Conservation (phyloP, 2,329 filamentous ascomycete species). For the Nemania abortiva region DNA sequence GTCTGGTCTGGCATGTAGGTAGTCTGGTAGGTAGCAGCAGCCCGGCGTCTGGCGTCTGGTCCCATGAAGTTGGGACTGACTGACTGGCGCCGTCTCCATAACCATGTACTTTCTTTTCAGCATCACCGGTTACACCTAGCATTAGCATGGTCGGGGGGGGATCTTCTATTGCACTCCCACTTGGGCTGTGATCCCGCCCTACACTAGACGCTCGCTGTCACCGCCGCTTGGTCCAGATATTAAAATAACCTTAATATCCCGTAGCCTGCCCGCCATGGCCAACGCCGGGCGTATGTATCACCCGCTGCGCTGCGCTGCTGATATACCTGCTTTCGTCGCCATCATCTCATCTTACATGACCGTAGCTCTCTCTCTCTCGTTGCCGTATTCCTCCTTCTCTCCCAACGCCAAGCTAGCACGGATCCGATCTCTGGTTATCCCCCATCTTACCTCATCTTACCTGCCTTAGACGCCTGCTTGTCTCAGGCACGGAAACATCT, state of each 20-base stretch:
- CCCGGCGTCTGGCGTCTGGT: too few relatives aligned
- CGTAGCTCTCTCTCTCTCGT: conserved; percentile 16
- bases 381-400: conserved; percentile 31
- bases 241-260: conserved; percentile 53
- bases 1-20: too few relatives aligned
- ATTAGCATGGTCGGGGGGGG: conserved; percentile 49
- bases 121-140: conserved; percentile 52
- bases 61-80: conserved; percentile 47
- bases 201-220: conserved; percentile 46
- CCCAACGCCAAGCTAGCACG: conserved; percentile 44
- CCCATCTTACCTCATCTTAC: conserved; percentile 46
- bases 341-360: conserved; percentile 37
- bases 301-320: conserved; percentile 29
- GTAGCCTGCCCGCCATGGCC: conserved; percentile 47
- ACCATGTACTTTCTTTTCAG: conserved; percentile 48
- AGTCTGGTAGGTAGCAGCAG: too few relatives aligned
- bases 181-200: conserved; percentile 49
- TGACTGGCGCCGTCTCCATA: conserved; percentile 47
- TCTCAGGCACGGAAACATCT: conserved; percentile 30
- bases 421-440: conserved; percentile 40
- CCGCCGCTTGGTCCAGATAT: conserved; percentile 51
- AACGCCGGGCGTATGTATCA: conserved; percentile 20
- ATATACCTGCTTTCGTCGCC: conserved; percentile 38
- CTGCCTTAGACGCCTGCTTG: conserved; percentile 34
- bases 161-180: conserved; percentile 49